These are phyloP conservation scores for Fusarium sp. DNA, from an alignment of 2,329 filamentous ascomycete genomes.

Conservation along the genomic window DNA sequence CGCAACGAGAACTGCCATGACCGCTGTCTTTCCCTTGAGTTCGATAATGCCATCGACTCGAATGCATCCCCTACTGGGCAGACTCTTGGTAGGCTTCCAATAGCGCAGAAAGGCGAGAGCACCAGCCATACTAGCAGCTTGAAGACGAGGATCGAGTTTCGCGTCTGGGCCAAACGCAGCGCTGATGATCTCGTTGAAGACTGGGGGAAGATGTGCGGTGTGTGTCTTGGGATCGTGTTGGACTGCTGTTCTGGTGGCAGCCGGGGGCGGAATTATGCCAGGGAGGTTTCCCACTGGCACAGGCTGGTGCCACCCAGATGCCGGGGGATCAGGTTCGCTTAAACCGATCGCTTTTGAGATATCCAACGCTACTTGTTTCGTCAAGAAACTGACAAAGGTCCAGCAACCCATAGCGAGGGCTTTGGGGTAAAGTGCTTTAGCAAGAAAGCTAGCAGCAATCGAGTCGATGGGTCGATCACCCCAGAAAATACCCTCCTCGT, in stretches of 20 bases:
- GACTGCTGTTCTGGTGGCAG: conserved; percentile 38
- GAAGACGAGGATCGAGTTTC: conserved; percentile 49
- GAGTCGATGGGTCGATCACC: conserved; percentile 60
- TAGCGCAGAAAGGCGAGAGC: conserved; percentile 52
- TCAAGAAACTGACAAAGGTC: conserved; percentile 60
- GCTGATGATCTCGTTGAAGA: conserved; percentile 39
- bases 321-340: conserved; percentile 36
- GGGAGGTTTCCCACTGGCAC: conserved; percentile 40
- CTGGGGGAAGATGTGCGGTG: conserved; percentile 37
- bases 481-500: conserved; percentile 59
- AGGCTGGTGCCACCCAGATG: conserved; percentile 46
- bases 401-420: conserved; percentile 61
- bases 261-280: conserved; percentile 31
- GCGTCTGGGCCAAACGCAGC: conserved; percentile 43
- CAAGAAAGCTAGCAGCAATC: conserved; percentile 54
- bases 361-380: conserved; percentile 55
- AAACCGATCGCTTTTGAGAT: conserved; percentile 59
- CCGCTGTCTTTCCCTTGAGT: conserved; percentile 56
- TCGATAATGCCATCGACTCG: conserved; percentile 65
- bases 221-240: conserved; percentile 38
- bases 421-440: conserved; percentile 63
- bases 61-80: conserved; percentile 62
- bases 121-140: conserved; percentile 47
- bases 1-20: conserved; percentile 60
- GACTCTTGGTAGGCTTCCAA: conserved; percentile 56